phyloP scores from a whole-genome alignment of 2,329 filamentous ascomycete species.

The Aspergillus terreus region DNA sequence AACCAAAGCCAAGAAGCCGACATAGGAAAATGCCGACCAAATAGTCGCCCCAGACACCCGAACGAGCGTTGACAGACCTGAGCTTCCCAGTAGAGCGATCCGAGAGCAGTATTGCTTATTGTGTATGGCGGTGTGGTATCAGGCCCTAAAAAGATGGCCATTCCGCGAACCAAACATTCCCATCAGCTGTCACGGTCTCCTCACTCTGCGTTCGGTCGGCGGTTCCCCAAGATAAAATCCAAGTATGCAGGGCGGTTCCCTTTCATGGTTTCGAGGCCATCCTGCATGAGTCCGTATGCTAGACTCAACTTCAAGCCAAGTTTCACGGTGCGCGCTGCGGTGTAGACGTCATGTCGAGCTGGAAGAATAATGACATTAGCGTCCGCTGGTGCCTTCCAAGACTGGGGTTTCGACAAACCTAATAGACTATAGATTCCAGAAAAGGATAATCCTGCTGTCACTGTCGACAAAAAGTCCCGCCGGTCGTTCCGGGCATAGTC shows the following conservation, averaged over 20 bases:
- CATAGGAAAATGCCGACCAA: too few species aligned
- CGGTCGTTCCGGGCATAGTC: conserved; percentile 59
- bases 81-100: too few species aligned
- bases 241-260: conserved; percentile 74
- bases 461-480: conserved; percentile 75
- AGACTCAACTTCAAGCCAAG: conserved; percentile 76
- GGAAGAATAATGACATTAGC: conserved; percentile 15
- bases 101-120: too few species aligned
- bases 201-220: conserved; percentile 25
- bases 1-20: too few species aligned
- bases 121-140: too few species aligned
- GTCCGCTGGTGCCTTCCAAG: neutral
- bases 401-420: conserved; percentile 54
- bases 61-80: too few species aligned
- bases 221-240: conserved; percentile 57
- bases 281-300: conserved; percentile 76
- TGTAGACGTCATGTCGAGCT: conserved; percentile 78
- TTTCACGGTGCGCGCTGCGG: conserved; percentile 72
- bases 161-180: neutral
- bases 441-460: conserved; percentile 76
- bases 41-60: too few species aligned
- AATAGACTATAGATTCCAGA: conserved; percentile 83
- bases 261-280: conserved; percentile 64
- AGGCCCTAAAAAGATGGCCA: too few species aligned
- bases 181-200: conserved; percentile 9